Evolutionary conservation across 2,329 filamentous ascomycete species (phyloP), one percentile per base, ranked within the genome.

Genomic region (Colletotrichum somersetense): DNA sequence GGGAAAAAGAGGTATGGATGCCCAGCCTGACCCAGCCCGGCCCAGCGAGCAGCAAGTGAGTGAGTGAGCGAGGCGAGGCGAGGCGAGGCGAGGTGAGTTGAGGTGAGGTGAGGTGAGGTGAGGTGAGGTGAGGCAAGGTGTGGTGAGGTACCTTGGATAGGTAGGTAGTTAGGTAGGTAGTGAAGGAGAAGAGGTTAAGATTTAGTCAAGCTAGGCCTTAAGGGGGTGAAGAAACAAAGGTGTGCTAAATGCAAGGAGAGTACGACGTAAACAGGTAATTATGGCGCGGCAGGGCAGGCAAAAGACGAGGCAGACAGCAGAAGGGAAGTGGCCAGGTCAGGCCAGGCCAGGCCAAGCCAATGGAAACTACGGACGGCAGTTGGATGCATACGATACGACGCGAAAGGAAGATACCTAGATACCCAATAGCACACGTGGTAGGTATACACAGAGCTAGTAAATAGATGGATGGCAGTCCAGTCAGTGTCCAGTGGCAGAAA

Each of bases 341-440:
- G 26, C 26, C 58, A 62, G 10, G 23, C 61, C 7, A 62, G 40
- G 26, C 26, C 58, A 62, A 10, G 23, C 61, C 46, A 53, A 63
- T 63, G 35, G 18, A 38, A 52, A 16, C n/a, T 20, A 20, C 33
- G 4, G 23, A 63, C 26, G 61, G n/a, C 33, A 42, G 50, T 46
- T 35, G 61, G 35, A 69, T 40, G 53, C 62, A 65, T 62, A 70
- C 64, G 53, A 65, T 62, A 70, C 64, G 53, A 53, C 66, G 67
- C 52, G 67, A 50, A 63, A 70, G 67, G 67, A 50, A 62, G 48
- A 62, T 52, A 50, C 35, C 30, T 30, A 30, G 30, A 38, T 38
- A 38, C 35, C 35, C 35, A 38, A 38, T 38, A 38, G 35, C 35
- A 38, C 35, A 30, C 30, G 30, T 30, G 30, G 35, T 38, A 38